Base-by-base conservation (phyloP, 768 basidiomycete species). In the Ramaria sp. region DNA sequence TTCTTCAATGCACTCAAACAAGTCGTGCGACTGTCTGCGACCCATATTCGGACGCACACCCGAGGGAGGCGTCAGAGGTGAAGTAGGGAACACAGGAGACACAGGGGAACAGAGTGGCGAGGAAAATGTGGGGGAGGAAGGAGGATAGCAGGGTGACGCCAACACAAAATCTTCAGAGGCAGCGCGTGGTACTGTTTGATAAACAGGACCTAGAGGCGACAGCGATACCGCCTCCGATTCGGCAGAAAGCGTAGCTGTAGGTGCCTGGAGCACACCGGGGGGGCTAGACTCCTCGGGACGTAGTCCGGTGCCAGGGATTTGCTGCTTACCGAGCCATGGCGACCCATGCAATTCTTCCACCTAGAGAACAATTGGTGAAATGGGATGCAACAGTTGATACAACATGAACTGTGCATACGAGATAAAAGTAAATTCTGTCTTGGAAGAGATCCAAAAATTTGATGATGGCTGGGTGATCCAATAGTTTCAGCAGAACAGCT, bases 1-100 rank as follows among this genome's bases (percentile, higher is more conserved):
- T 64, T 89, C 86, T 70, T 97, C 94, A 47, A 96, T 93, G 67
- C 89, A 95, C 68, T 97, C 94, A 64, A 96, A 97, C 45, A 97
- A 75, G 68, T 97, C 94, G 67, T 94, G 83, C 10, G 91, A 92
- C 20, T 88, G 78, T 38, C 92, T 81, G 33, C 88, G 80, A 22
- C 27, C 48, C 48, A 80, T 74, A 46, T 72, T 70, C 20, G 77
- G 72, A 43, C 72, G 74, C 17, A 65, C 63, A 60, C 41, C 65
- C 53, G 30, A 63, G 30, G 17, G 20, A 1, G 48, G 48, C 7
- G 48, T 49, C n/a, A 49, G 45, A 57, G 46, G 59, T 19, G 51
- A 42, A 50, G 11, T 34, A 42, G 57, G 65, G 61, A 38, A 50
- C 51, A 58, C 47, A 47, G 61, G 65, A 45, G 62, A 56, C 37